These are phyloP conservation scores for Monotropa hypopitys DNA, from an alignment of 179 eudicot genomes.

Conservation along the genomic window DNA sequence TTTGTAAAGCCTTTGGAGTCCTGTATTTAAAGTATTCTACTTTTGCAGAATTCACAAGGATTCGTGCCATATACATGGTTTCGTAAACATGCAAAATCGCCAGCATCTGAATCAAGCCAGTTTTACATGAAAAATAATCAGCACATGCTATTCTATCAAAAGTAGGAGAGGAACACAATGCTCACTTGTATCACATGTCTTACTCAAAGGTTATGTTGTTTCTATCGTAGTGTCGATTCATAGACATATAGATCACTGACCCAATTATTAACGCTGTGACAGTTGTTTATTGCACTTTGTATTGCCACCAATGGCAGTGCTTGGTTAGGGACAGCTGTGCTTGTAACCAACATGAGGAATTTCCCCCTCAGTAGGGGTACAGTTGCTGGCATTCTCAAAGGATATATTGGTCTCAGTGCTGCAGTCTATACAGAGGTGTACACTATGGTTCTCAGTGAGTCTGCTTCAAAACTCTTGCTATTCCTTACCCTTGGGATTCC, in stretches of 20 bases:
- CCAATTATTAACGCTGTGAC: not conserved
- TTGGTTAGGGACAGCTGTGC: constrained; percentile 80
- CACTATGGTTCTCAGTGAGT: constrained; percentile 37
- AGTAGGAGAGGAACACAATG: not conserved
- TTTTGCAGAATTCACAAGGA: not conserved
- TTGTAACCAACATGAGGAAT: constrained; percentile 78
- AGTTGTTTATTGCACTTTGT: constrained; percentile 37
- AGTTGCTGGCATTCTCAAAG: constrained; percentile 83
- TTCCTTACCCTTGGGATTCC: constrained; percentile 64
- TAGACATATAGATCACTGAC: not conserved
- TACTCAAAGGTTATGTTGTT: not conserved
- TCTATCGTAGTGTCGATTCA: not conserved
- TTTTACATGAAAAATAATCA: not conserved
- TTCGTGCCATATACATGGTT: not conserved
- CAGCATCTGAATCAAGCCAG: not conserved
- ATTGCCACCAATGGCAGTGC: constrained; percentile 63
- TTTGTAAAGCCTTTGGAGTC: not conserved
- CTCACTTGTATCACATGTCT: not conserved
- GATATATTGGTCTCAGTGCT: constrained; percentile 74
- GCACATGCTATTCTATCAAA: not conserved
- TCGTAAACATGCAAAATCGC: not conserved
- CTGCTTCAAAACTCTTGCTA: constrained; percentile 42
- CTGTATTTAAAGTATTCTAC: not conserved
- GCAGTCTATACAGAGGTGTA: constrained; percentile 63
- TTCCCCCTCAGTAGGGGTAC: constrained; percentile 89